Percentiles rank a stretch among this genome's conserved stretches.
phyloP scores from a whole-genome alignment of 495 filamentous ascomycete species.

The Pseudevernia furfuracea region DNA sequence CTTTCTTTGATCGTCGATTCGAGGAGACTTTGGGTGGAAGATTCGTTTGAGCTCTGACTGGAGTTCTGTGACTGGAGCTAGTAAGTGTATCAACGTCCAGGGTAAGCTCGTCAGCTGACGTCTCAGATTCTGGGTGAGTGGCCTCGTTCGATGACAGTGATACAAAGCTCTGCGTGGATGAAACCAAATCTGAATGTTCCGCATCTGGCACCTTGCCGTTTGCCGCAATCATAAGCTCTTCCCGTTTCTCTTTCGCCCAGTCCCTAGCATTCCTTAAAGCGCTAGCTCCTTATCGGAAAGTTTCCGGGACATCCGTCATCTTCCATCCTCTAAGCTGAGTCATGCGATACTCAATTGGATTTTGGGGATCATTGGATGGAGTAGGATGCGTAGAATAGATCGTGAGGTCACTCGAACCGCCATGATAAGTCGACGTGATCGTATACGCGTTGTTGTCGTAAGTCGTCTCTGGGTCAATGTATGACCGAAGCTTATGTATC shows the following conservation, averaged over 20 bases:
- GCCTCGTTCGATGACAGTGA: conserved; percentile 10
- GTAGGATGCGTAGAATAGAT: no score
- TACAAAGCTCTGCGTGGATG: conserved; percentile 10
- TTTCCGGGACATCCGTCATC: conserved; percentile 25
- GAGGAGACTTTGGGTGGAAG: background rate
- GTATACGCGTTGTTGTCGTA: conserved; percentile 9
- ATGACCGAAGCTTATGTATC: conserved; percentile 6
- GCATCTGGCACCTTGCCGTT: conserved; percentile 10
- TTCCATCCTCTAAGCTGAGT: conserved; percentile 20
- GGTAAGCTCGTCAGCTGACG: conserved; percentile 14
- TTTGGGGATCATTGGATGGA: conserved; percentile 15
- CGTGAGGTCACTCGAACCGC: no score
- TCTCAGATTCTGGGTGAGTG: conserved; percentile 9
- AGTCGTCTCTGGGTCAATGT: conserved; percentile 1
- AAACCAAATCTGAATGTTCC: conserved; percentile 5
- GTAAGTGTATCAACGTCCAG: conserved; percentile 9
- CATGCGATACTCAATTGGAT: conserved; percentile 27
- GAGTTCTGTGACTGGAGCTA: conserved; percentile 12
- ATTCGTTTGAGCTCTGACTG: background rate
- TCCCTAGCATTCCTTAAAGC: conserved; percentile 18
- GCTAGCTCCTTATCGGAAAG: conserved; percentile 24
- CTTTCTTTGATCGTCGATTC: background rate
- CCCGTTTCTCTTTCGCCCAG: conserved; percentile 25
- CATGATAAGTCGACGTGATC: background rate
- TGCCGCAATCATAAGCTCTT: conserved; percentile 22